Percentiles rank a stretch among this genome's conserved stretches.
Evolutionary conservation across 2,329 filamentous ascomycete genomes (phyloP).

Genomic region (Fusarium sp.): DNA sequence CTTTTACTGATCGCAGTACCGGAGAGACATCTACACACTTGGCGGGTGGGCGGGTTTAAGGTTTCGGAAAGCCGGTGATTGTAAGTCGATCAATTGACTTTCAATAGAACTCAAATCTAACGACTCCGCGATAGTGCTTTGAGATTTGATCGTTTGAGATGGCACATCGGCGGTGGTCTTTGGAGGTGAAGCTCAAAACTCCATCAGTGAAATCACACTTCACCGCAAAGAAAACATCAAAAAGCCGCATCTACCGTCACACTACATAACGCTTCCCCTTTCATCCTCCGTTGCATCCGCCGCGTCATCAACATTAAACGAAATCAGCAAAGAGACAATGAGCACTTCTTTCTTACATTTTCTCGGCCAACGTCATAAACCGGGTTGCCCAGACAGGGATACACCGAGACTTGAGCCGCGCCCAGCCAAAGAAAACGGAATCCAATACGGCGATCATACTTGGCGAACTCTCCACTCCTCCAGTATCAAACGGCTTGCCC

Average conservation of each 20-base stretch:
- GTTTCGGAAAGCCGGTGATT: neutral
- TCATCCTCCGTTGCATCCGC: neutral
- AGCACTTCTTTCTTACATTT: slow-evolving; percentile 5
- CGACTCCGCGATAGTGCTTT: neutral
- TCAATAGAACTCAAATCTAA: neutral
- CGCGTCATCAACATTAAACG: slow-evolving; percentile 15
- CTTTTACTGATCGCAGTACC: neutral
- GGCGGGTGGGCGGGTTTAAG: neutral
- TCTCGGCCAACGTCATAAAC: slow-evolving; percentile 35
- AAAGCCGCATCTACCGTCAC: neutral
- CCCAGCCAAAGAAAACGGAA: slow-evolving; percentile 23
- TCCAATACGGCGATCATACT: slow-evolving; percentile 29
- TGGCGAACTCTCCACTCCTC: slow-evolving; percentile 36
- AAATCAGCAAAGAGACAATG: slow-evolving; percentile 7
- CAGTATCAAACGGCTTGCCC: neutral
- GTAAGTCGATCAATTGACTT: neutral
- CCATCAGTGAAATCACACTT: rapidly evolving
- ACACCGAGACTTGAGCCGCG: slow-evolving; percentile 25
- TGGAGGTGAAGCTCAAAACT: neutral
- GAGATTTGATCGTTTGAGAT: neutral
- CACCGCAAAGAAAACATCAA: neutral
- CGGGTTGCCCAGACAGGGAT: slow-evolving; percentile 30
- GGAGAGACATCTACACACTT: neutral
- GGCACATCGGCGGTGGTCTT: neutral
- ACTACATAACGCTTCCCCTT: neutral